A percentile compares a stretch with the other conserved stretches of the same genome.
phyloP scores from a whole-genome alignment of 148 eudicot species.

The Fagopyrum tataricum region DNA sequence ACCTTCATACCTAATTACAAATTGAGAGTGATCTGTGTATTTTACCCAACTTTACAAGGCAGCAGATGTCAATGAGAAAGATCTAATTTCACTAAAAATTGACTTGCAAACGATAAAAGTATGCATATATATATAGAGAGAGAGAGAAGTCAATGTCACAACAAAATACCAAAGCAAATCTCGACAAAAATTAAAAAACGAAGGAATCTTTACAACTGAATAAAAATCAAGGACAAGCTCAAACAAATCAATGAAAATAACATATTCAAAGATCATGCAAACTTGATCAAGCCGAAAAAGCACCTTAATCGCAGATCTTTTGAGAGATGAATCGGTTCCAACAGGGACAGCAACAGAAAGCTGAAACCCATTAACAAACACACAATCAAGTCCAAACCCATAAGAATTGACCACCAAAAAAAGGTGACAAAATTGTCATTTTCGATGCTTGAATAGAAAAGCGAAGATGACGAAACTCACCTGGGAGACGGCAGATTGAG shows the following conservation, averaged over 20 bases:
- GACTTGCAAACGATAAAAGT: not conserved
- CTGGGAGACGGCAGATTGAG: constrained; percentile 42
- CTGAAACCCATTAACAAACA: constrained; percentile 25
- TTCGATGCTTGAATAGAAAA: not conserved
- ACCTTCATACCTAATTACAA: not conserved
- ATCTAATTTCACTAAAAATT: not conserved
- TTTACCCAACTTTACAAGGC: not conserved
- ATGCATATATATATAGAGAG: not conserved
- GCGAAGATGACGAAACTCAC: constrained; percentile 14
- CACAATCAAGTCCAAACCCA: not conserved
- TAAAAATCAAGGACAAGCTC: not conserved
- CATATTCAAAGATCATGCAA: not conserved
- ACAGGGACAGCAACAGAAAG: constrained; percentile 34
- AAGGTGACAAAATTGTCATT: not conserved
- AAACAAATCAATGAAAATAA: not conserved
- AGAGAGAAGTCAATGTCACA: not conserved
- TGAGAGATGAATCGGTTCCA: constrained; percentile 33
- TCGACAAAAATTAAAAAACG: not conserved
- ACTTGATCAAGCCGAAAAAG: not conserved
- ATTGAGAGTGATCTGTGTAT: not conserved
- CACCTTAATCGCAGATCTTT: constrained; percentile 51
- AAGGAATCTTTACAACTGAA: constrained; percentile 5
- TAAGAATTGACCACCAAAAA: not conserved
- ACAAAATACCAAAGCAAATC: constrained; percentile 1
- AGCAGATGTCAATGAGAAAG: not conserved